Evolutionary conservation across 2,329 filamentous ascomycete genomes (phyloP), one percentile per base, ranked within the genome.

Genomic region (Cytospora piceicola): DNA sequence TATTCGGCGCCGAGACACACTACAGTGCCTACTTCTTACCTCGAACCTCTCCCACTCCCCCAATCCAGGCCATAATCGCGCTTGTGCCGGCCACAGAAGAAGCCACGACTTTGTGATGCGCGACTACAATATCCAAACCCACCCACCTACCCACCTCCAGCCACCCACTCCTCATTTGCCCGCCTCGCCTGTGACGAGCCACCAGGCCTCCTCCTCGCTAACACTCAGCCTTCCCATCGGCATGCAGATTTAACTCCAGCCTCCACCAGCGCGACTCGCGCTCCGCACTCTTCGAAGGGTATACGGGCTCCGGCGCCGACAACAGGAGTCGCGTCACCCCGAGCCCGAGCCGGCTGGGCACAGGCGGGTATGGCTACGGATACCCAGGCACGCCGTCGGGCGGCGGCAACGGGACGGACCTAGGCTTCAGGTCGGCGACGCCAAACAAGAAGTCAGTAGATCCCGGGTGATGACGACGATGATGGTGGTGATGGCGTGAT

Each of bases 251-350:
- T 42, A 67, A 63, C 72, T 89, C 88, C 57, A 84, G 84, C 70
- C 85, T 92, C 68, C 90, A 92, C 77, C 90, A 93, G 81, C 85
- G 90, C 80, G 83, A 92, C 80, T 84, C 87, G 73, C 82, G 90
- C 74, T 89, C 86, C 74, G 88, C 88, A 70, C 87, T 93, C 69
- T 93, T 93, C 79, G 89, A 90, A 71, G 88, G 88, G 71, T 93
- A 93, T 78, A 87, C 84, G 69, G 84, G 84, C 71, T 80, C 81
- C 73, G 81, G 80, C 68, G 77, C 77, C 70, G 76, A 78, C 67
- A 77, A 79, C 69, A 71, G 77, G 58, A 75, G 80, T 61, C 75
- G 79, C 56, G 76, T 76, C 71, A 83, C 79, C 73, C 75, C 79
- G 53, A 82, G 80, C 71, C 81, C 83, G 27, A 79, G 74, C 69